phyloP scores from a whole-genome alignment of 768 basidiomycete species.

The Suillus hirtellus region DNA sequence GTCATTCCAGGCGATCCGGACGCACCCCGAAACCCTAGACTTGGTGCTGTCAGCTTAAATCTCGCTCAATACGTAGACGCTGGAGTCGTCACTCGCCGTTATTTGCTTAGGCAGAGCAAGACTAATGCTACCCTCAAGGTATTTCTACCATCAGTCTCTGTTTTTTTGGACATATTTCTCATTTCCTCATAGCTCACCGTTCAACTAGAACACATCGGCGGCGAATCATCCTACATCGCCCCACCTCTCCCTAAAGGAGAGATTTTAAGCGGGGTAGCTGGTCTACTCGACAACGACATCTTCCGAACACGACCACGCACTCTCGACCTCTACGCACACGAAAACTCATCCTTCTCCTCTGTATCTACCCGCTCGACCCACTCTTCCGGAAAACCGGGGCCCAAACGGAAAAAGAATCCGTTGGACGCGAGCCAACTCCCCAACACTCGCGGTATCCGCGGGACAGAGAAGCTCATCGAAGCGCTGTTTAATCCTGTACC shows the following conservation, averaged over 20 bases:
- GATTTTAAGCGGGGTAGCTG: slow-evolving; percentile 67
- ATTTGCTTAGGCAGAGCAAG: slow-evolving; percentile 71
- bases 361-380: slow-evolving; percentile 26
- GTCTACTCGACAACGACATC: slow-evolving; percentile 57
- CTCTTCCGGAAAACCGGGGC: slow-evolving; percentile 14
- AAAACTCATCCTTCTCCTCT: slow-evolving; percentile 32
- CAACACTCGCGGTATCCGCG: slow-evolving; percentile 55
- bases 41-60: slow-evolving; percentile 69
- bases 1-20: slow-evolving; percentile 57
- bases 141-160: not conserved
- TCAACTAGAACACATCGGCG: slow-evolving; percentile 53
- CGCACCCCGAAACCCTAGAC: slow-evolving; percentile 55
- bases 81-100: slow-evolving; percentile 58
- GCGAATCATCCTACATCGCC: slow-evolving; percentile 55
- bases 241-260: slow-evolving; percentile 74
- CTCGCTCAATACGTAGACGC: slow-evolving; percentile 72
- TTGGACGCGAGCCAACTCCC: slow-evolving; percentile 44
- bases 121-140: slow-evolving; percentile 81
- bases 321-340: slow-evolving; percentile 43
- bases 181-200: slow-evolving; percentile 46
- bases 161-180: not conserved
- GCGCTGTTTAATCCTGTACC: slow-evolving; percentile 75
- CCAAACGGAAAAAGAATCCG: slow-evolving; percentile 25
- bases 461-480: slow-evolving; percentile 75
- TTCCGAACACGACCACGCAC: slow-evolving; percentile 52